phyloP scores from a whole-genome alignment of 1,139 yeast species.

The Debaryomycetaceae sp. region DNA sequence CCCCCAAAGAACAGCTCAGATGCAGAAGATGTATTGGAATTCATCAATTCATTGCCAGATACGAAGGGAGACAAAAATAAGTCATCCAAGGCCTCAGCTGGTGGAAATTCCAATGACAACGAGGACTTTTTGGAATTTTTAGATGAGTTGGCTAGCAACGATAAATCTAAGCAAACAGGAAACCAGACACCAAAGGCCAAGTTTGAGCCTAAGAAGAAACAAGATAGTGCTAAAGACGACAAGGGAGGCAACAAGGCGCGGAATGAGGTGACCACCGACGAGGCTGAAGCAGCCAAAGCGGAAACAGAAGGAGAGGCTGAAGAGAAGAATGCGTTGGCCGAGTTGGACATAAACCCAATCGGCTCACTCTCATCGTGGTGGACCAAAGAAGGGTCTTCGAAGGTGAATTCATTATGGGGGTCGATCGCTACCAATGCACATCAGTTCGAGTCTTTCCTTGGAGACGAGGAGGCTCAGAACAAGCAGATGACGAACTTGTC shows the following conservation, averaged over 20 bases:
- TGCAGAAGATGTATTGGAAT: conserved; percentile 83
- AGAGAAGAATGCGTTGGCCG: conserved; percentile 10
- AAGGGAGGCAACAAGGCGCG: conserved; percentile 6
- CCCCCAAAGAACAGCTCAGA: conserved; percentile 19
- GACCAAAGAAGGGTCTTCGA: conserved; percentile 70
- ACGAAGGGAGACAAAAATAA: conserved; percentile 34
- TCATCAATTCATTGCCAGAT: conserved; percentile 84
- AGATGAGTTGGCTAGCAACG: conserved; percentile 68
- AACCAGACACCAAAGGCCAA: conserved; percentile 15
- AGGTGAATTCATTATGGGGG: conserved; percentile 70
- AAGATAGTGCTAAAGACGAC: conserved; percentile 7
- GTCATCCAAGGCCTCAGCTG: conserved; percentile 24
- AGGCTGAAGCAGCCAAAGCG: conserved; percentile 1
- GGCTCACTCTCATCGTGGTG: conserved; percentile 78
- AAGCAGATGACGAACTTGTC: conserved; percentile 31
- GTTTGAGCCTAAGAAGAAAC: conserved; percentile 26
- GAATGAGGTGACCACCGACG: conserved; percentile 7
- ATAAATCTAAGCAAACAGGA: conserved; percentile 22
- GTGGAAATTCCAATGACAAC: conserved; percentile 31
- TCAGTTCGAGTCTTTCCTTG: conserved; percentile 33
- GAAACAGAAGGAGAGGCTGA: conserved; percentile 2
- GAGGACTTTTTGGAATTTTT: conserved; percentile 83
- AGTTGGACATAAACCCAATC: conserved; percentile 56
- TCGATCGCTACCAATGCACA: conserved; percentile 47
- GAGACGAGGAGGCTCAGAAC: conserved; percentile 18